phyloP scores from a whole-genome alignment of 805 yeast species.

The Saccharomycopsis oosterbeekiorum region DNA sequence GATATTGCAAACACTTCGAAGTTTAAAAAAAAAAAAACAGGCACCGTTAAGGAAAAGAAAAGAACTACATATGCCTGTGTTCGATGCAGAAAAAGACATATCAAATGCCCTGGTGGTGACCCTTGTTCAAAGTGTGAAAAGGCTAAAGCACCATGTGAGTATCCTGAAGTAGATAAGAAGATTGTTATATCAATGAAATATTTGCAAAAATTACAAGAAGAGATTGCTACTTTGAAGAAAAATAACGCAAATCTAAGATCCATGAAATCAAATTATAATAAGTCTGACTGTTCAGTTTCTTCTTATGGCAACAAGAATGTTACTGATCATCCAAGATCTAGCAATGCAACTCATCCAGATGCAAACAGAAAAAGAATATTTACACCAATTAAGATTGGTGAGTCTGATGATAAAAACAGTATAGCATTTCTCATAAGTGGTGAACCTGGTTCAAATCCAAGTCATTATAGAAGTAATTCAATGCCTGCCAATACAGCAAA shows the following conservation, averaged over 20 bases:
- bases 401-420: not conserved
- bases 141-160: slow-evolving; percentile 54
- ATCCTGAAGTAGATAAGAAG: slow-evolving; percentile 61
- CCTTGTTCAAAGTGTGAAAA: slow-evolving; percentile 57
- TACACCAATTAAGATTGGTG: not conserved
- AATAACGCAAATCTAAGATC: slow-evolving; percentile 50
- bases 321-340: slow-evolving; percentile 25
- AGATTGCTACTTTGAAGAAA: slow-evolving; percentile 51
- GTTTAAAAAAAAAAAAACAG: not conserved
- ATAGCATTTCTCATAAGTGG: not conserved
- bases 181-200: slow-evolving; percentile 66
- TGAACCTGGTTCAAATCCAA: not conserved
- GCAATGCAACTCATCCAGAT: not conserved
- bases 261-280: not conserved
- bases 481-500: not conserved
- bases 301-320: not conserved
- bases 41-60: slow-evolving; percentile 14
- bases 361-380: not conserved
- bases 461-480: not conserved
- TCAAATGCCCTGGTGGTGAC: slow-evolving; percentile 69
- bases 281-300: not conserved
- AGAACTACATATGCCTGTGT: slow-evolving; percentile 36
- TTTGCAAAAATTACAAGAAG: slow-evolving; percentile 56
- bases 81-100: slow-evolving; percentile 61
- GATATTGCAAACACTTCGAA: not conserved